These are phyloP conservation scores for Fraxinus albicans DNA, from an alignment of 305 asterid genomes.

Conservation along the genomic window DNA sequence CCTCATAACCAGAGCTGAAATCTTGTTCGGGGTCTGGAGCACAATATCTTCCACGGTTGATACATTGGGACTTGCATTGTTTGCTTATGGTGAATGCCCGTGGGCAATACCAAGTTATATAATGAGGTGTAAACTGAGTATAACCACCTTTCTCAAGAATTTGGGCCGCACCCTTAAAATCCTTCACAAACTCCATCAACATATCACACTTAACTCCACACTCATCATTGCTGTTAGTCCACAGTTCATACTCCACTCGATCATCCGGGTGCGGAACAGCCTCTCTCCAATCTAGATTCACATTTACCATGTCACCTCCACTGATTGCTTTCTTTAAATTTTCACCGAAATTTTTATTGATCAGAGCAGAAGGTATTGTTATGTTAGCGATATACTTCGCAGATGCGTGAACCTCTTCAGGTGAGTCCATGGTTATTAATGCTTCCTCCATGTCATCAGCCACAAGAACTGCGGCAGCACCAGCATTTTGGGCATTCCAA, in stretches of 20 bases:
- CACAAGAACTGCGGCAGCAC: conserved; percentile 96
- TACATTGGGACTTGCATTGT: conserved; percentile 95
- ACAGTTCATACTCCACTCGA: conserved; percentile 93
- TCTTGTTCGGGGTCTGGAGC: conserved; percentile 99
- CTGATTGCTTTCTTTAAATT: conserved; percentile 64
- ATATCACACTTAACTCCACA: conserved; percentile 94
- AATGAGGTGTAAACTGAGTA: conserved; percentile 92
- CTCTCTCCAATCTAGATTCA: conserved; percentile 98
- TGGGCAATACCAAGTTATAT: conserved; percentile 98
- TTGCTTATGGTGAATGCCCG: conserved; percentile 88
- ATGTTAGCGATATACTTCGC: conserved; percentile 68
- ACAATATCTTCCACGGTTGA: conserved; percentile 91
- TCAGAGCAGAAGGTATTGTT: conserved; percentile 89
- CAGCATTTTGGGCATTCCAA: conserved; percentile 98
- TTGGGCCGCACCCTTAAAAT: conserved; percentile 97
- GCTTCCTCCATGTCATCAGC: conserved; percentile 75
- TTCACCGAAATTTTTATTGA: conserved; percentile 63
- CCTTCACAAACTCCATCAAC: conserved; percentile 89
- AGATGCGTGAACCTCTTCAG: conserved; percentile 68
- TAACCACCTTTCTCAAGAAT: conserved; percentile 93
- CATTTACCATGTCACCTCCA: conserved; percentile 76
- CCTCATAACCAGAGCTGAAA: conserved; percentile 87
- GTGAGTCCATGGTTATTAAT: conserved; percentile 91
- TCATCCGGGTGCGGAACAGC: conserved; percentile 99
- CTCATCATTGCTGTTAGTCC: conserved; percentile 97